Evolutionary conservation across 1,139 yeast species (phyloP).

Genomic region (Suhomyces kunorum): DNA sequence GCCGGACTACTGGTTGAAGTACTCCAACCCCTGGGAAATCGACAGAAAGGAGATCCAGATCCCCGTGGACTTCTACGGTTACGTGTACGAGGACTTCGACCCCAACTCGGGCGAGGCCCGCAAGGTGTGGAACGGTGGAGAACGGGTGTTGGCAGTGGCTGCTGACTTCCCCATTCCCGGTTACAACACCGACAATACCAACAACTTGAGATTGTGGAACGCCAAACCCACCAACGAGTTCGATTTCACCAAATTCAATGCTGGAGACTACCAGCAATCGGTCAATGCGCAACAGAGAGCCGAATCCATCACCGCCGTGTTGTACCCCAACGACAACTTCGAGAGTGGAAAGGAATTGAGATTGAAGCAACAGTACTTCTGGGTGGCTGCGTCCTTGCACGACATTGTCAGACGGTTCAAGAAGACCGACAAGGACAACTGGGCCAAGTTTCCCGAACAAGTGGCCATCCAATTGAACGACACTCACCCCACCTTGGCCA

Average conservation of each 20-base stretch:
- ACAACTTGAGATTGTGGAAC: constrained; percentile 88
- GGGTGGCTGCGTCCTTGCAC: constrained; percentile 94
- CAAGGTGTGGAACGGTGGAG: constrained; percentile 83
- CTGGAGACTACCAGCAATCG: constrained; percentile 87
- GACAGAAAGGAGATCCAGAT: constrained; percentile 83
- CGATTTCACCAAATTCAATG: constrained; percentile 87
- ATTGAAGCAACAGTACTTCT: constrained; percentile 92
- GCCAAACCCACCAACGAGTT: constrained; percentile 89
- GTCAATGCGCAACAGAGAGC: constrained; percentile 85
- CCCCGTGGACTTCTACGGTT: constrained; percentile 91
- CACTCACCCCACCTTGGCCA: constrained; percentile 91
- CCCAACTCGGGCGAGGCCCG: constrained; percentile 53
- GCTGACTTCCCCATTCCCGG: constrained; percentile 95
- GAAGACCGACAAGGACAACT: constrained; percentile 66
- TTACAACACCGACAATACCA: constrained; percentile 77
- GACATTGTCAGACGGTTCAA: constrained; percentile 91
- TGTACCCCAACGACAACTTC: constrained; percentile 92
- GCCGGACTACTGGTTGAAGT: constrained; percentile 92
- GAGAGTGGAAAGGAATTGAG: constrained; percentile 89
- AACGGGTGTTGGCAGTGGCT: constrained; percentile 87
- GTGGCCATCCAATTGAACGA: constrained; percentile 93
- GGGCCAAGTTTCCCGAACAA: constrained; percentile 82
- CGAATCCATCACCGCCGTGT: constrained; percentile 86
- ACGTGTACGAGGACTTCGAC: constrained; percentile 63
- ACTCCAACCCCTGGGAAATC: constrained; percentile 91